Base-by-base conservation (phyloP, 768 basidiomycete species). In the Lactarius hatsudake region DNA sequence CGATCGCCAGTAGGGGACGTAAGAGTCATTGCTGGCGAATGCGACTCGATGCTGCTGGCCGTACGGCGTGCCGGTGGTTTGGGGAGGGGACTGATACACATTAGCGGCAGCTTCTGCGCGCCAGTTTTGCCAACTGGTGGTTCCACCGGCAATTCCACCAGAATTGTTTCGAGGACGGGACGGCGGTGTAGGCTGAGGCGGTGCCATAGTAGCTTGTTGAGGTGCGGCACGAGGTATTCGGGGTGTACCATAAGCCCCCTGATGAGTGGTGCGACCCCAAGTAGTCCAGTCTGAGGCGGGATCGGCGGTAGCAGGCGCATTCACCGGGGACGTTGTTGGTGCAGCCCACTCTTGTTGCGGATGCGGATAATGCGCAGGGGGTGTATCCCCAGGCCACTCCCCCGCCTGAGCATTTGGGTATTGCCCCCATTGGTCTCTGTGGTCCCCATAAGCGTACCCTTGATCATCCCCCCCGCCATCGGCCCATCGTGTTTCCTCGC, bases 71-170 rank as follows among this genome's bases (percentile, higher is more conserved):
- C 40, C 62, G 15, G 43, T 15, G 1, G 58, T 13, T 4, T 26
- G 67, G 30, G 61, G 40, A 45, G 42, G 26, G 8, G n/a, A 5
- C 6, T 61, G 65, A 63, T 28, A 59, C 3, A 59, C 56, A 42
- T 65, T 61, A 2, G 68, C 64, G 12, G 56, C 59, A 18, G 68
- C 70, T 45, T 71, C 70, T 56, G 59, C 59, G 1, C 40, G 36
- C 70, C 70, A 71, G 12, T n/a, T n/a, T 45, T 62, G 54, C 70
- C 70, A 71, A 26, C 59, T 32, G 34, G 23, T 15, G 51, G 45
- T 1, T n/a, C 17, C 43, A 56, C 59, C 66, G 23, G 32, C 1
- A n/a, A 53, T 18, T 48, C 30, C 20, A 48, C 62, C 63, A 30
- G 62, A 3, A 26, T 67, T 58, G 20, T 63, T 51, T 32, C 62